phyloP scores from a whole-genome alignment of 208 protist genomes.

The Leishmania arabica region DNA sequence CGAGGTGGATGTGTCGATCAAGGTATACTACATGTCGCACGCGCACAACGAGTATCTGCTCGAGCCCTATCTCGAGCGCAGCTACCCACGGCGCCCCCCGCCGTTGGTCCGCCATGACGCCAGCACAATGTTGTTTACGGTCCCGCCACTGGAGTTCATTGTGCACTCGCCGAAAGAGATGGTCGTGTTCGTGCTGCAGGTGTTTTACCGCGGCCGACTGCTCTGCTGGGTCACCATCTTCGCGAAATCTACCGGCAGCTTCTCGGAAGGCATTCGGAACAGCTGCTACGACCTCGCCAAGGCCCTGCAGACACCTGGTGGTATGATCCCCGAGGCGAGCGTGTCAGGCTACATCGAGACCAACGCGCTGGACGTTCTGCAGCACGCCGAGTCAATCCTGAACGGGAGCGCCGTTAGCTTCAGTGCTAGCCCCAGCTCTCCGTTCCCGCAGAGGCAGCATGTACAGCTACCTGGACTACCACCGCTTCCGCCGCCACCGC shows the following conservation, averaged over 20 bases:
- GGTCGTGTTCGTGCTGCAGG: slow-evolving; percentile 55
- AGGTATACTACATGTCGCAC: slow-evolving; percentile 64
- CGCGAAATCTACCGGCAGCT: slow-evolving; percentile 30
- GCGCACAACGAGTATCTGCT: slow-evolving; percentile 46
- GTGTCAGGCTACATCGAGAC: slow-evolving; percentile 47
- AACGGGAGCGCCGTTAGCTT: background rate
- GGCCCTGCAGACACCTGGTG: slow-evolving; percentile 40
- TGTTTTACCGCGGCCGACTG: slow-evolving; percentile 41
- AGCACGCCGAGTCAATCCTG: slow-evolving; percentile 39
- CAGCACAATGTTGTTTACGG: slow-evolving; percentile 40
- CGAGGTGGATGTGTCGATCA: slow-evolving; percentile 47
- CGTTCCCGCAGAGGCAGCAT: background rate
- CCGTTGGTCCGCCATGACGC: slow-evolving; percentile 33
- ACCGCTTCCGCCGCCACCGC: slow-evolving; percentile 30
- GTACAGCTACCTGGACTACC: slow-evolving; percentile 38
- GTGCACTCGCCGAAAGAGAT: slow-evolving; percentile 46
- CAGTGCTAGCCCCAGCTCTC: slow-evolving; percentile 1
- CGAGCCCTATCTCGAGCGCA: slow-evolving; percentile 39
- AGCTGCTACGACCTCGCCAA: slow-evolving; percentile 49
- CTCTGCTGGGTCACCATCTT: slow-evolving; percentile 66
- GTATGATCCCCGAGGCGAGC: slow-evolving; percentile 33
- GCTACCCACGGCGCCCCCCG: slow-evolving; percentile 25
- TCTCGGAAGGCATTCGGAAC: slow-evolving; percentile 50
- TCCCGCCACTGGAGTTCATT: slow-evolving; percentile 48
- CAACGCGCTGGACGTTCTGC: slow-evolving; percentile 37